phyloP scores from a whole-genome alignment of 202 grass and related monocot species.

The Bolboschoenoplectus hybrid region DNA sequence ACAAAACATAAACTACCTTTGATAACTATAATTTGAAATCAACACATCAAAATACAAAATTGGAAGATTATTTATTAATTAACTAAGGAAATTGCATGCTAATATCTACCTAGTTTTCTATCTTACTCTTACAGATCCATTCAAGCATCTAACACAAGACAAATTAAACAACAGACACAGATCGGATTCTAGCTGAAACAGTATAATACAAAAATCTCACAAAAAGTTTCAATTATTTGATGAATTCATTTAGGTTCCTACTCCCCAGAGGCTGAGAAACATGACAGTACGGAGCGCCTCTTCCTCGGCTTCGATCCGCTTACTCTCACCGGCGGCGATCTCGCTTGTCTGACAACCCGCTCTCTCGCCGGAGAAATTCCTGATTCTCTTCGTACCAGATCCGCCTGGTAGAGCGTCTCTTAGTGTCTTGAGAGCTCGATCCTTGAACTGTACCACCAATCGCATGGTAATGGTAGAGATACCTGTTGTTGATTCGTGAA shows the following conservation, averaged over 20 bases:
- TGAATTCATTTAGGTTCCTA: conserved; percentile 10
- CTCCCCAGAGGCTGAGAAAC: conserved; percentile 46
- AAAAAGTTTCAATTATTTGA: background rate
- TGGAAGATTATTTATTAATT: no score
- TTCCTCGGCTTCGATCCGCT: conserved; percentile 33
- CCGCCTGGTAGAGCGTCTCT: conserved; percentile 9
- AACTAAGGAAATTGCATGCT: no score
- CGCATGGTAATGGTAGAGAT: conserved; percentile 21
- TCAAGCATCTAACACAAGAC: no score
- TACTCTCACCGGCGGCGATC: conserved; percentile 38
- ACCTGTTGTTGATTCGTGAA: background rate
- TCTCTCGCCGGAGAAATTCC: conserved; percentile 49
- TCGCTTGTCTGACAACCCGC: conserved; percentile 32
- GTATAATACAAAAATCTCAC: background rate
- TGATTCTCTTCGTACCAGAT: conserved; percentile 30
- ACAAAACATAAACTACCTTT: no score
- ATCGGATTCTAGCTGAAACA: background rate
- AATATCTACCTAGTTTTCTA: no score
- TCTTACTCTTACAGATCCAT: no score
- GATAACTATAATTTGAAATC: no score
- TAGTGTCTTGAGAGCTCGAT: conserved; percentile 21
- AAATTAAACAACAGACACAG: background rate
- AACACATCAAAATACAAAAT: no score
- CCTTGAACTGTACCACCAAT: conserved; percentile 24
- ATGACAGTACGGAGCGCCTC: conserved; percentile 44